Evolutionary conservation across 2,329 filamentous ascomycete species (phyloP).

Genomic region (Podosphaera xanthii): DNA sequence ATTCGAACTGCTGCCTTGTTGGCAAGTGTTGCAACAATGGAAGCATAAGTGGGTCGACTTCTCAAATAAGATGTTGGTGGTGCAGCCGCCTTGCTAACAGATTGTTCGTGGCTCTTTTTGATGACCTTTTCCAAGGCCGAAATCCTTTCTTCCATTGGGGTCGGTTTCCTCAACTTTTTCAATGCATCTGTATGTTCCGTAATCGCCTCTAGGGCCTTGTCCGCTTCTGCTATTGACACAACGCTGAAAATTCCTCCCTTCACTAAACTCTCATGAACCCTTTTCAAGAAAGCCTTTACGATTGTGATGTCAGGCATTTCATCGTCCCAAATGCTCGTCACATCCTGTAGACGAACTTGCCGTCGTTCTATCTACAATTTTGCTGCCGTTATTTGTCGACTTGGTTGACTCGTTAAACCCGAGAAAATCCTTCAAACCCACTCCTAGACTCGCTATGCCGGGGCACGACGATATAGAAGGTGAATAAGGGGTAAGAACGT

Average conservation of each 20-base stretch:
- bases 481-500: no score
- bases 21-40: background rate
- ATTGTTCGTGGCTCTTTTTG: background rate
- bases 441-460: background rate
- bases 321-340: constrained; percentile 7
- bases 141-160: background rate
- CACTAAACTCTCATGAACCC: background rate
- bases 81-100: background rate
- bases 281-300: background rate
- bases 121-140: background rate
- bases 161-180: background rate
- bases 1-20: background rate
- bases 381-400: constrained; percentile 14
- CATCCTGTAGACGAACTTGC: constrained; percentile 6
- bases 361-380: background rate
- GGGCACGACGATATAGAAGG: background rate
- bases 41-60: background rate
- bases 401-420: background rate
- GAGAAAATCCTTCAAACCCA: background rate
- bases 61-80: background rate
- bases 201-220: background rate
- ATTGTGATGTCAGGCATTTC: background rate
- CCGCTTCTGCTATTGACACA: background rate
- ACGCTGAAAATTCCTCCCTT: background rate
- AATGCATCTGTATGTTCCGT: background rate